These are phyloP conservation scores for Pseudogymnoascus sp. DNA, from an alignment of 2,329 filamentous ascomycete genomes.

Conservation along the genomic window DNA sequence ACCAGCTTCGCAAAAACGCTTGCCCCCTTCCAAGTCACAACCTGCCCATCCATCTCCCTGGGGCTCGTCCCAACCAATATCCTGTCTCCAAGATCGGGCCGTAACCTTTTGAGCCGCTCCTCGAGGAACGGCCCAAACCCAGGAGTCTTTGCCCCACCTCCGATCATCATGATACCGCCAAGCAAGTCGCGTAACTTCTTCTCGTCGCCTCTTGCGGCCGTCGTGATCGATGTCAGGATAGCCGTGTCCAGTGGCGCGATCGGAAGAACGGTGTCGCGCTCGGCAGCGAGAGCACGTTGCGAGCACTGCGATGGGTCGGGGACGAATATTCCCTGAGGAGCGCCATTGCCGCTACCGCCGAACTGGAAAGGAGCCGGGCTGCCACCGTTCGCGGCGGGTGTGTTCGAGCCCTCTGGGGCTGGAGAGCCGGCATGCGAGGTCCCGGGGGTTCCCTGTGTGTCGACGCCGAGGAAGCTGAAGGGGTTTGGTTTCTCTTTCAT, in stretches of 20 bases:
- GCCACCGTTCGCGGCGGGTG: conserved; percentile 43
- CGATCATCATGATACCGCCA: conserved; percentile 83
- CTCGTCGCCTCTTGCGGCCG: conserved; percentile 81
- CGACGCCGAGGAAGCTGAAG: conserved; percentile 59
- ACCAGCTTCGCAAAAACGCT: conserved; percentile 90
- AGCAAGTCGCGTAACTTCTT: conserved; percentile 88
- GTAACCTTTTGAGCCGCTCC: conserved; percentile 62
- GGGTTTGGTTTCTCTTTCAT: conserved; percentile 56
- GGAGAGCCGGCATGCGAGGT: conserved; percentile 78
- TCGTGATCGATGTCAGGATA: conserved; percentile 79
- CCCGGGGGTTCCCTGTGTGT: conserved; percentile 63
- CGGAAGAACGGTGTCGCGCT: conserved; percentile 74
- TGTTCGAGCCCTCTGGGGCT: conserved; percentile 65
- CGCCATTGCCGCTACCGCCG: conserved; percentile 21
- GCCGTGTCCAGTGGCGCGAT: conserved; percentile 78
- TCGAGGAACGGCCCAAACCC: conserved; percentile 78
- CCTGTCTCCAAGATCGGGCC: conserved; percentile 50
- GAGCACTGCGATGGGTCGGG: conserved; percentile 33
- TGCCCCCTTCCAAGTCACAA: conserved; percentile 96
- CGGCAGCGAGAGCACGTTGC: conserved; percentile 46
- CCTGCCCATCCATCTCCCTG: conserved; percentile 89
- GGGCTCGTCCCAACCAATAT: conserved; percentile 64
- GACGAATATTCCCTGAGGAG: conserved; percentile 33
- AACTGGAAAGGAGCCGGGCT: conserved; percentile 22
- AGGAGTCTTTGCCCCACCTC: conserved; percentile 72